These are phyloP conservation scores for Fusarium verticillioides DNA, from an alignment of 2,329 filamentous ascomycete genomes.

Conservation along the genomic window DNA sequence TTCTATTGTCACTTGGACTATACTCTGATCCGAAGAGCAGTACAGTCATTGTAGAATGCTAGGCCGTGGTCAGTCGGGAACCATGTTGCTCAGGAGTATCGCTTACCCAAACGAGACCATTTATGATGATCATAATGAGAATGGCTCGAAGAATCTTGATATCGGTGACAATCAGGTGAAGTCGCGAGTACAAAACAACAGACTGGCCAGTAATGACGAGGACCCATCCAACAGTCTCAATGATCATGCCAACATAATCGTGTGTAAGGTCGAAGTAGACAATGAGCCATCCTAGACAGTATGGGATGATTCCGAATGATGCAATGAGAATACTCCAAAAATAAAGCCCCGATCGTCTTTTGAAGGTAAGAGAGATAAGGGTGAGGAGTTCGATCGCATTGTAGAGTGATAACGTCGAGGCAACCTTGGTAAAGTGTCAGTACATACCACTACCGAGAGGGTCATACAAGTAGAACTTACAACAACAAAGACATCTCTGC, in stretches of 20 bases:
- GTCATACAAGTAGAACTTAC: background rate
- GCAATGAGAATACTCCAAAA: slow-evolving; percentile 53
- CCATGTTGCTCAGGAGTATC: fast-evolving
- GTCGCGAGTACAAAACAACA: slow-evolving; percentile 24
- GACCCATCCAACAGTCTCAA: slow-evolving; percentile 33
- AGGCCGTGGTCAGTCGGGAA: background rate
- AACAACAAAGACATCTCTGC: slow-evolving; percentile 20
- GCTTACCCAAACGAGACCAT: slow-evolving; percentile 53
- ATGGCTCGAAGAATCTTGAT: background rate
- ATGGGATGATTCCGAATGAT: slow-evolving; percentile 47
- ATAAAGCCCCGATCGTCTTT: slow-evolving; percentile 47
- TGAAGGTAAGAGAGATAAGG: slow-evolving; percentile 49
- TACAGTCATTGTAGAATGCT: slow-evolving; percentile 64
- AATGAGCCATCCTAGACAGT: slow-evolving; percentile 59
- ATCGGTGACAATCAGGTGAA: slow-evolving; percentile 11
- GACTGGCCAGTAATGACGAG: slow-evolving; percentile 22
- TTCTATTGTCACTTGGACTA: background rate
- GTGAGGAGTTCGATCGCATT: slow-evolving; percentile 48
- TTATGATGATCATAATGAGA: slow-evolving; percentile 15
- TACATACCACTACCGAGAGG: fast-evolving
- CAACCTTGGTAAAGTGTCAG: background rate
- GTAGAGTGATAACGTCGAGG: slow-evolving; percentile 37
- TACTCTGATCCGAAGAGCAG: slow-evolving; percentile 17
- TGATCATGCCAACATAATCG: slow-evolving; percentile 18
- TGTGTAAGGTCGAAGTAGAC: slow-evolving; percentile 48